These are phyloP conservation scores for Zygosaccharomyces lentus DNA, from an alignment of 805 yeast species.

Conservation along the genomic window DNA sequence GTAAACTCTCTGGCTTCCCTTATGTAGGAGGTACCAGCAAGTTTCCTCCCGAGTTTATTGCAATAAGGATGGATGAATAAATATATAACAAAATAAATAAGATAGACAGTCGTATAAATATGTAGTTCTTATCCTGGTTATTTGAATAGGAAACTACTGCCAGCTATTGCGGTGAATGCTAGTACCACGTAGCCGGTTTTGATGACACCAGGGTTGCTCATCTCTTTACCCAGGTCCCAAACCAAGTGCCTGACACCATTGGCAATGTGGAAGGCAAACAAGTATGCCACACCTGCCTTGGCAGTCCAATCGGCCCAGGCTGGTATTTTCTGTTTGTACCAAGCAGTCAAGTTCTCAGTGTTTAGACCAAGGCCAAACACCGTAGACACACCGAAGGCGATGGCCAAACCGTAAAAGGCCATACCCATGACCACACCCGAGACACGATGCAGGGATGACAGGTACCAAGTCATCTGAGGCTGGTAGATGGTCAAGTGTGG, in stretches of 20 bases:
- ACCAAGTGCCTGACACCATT: slow-evolving; percentile 90
- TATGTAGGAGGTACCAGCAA: not conserved
- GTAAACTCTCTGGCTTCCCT: not conserved
- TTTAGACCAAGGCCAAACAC: slow-evolving; percentile 48
- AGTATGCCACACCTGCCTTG: slow-evolving; percentile 70
- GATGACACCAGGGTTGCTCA: slow-evolving; percentile 83
- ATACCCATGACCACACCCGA: slow-evolving; percentile 80
- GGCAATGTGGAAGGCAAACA: slow-evolving; percentile 80
- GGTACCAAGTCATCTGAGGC: slow-evolving; percentile 80
- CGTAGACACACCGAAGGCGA: slow-evolving; percentile 68
- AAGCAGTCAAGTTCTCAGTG: slow-evolving; percentile 34
- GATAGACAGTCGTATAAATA: slow-evolving; percentile 3
- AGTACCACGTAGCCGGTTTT: slow-evolving; percentile 84
- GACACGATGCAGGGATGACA: slow-evolving; percentile 82
- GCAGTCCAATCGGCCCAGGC: slow-evolving; percentile 52
- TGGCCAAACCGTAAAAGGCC: slow-evolving; percentile 72
- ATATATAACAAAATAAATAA: slow-evolving; percentile 6
- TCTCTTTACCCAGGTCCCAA: slow-evolving; percentile 86
- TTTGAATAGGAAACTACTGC: slow-evolving; percentile 39
- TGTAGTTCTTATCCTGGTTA: not conserved
- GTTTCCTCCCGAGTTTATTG: not conserved
- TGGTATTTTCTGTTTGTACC: slow-evolving; percentile 58
- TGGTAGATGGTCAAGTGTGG: slow-evolving; percentile 89
- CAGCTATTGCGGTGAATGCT: slow-evolving; percentile 54
- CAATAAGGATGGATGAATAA: not conserved